These are phyloP conservation scores for Alisma plantagoaquatica DNA, from an alignment of 106 monocot genomes.

Conservation along the genomic window DNA sequence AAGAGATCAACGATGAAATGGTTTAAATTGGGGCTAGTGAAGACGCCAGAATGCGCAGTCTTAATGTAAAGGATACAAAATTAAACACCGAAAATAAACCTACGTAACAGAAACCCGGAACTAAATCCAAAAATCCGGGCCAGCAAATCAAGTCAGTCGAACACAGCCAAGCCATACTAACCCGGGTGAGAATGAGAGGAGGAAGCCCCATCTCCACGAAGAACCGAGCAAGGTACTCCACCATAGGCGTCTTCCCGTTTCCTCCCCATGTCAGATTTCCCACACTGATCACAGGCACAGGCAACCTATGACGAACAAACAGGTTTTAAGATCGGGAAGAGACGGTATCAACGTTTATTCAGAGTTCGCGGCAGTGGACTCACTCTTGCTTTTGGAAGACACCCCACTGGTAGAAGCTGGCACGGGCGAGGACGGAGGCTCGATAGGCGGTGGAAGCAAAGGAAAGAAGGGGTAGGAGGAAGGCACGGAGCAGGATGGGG, in stretches of 20 bases:
- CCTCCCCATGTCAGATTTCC: slow-evolving; percentile 88
- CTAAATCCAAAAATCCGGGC: no score
- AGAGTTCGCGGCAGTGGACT: slow-evolving; percentile 1
- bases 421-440: slow-evolving; percentile 31
- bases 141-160: no score
- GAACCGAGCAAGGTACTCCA: slow-evolving; percentile 39
- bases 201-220: slow-evolving; percentile 26
- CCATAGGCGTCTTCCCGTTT: slow-evolving; percentile 84
- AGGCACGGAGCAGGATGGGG: slow-evolving; percentile 35
- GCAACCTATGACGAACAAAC: slow-evolving; percentile 31
- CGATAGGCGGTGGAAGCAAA: slow-evolving; percentile 33
- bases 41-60: neutral
- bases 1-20: no score
- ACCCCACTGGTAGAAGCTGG: slow-evolving; percentile 21
- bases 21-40: neutral
- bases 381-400: slow-evolving; percentile 33
- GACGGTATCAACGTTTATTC: no score
- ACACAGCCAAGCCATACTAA: no score
- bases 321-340: neutral
- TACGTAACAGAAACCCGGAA: no score
- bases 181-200: slow-evolving; percentile 65
- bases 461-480: slow-evolving; percentile 47
- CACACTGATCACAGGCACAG: slow-evolving; percentile 71
- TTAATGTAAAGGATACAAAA: neutral
- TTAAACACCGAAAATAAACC: neutral